phyloP scores from a whole-genome alignment of 768 basidiomycete species.

The Termitomyces sp. region DNA sequence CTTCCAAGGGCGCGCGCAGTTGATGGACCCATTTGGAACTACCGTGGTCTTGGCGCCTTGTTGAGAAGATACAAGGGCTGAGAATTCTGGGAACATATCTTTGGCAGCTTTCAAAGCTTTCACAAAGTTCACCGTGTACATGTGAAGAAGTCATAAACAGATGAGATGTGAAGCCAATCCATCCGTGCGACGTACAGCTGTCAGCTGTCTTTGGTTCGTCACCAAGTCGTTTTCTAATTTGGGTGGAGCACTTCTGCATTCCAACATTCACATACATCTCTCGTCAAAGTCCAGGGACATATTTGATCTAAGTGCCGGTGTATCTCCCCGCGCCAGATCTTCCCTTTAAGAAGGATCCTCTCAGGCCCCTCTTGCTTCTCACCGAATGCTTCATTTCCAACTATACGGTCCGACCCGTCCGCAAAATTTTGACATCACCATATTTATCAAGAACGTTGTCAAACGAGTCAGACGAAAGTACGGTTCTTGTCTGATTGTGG shows the following conservation, averaged over 20 bases:
- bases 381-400: background rate
- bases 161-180: background rate
- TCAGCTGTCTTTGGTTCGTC: background rate
- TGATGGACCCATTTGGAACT: background rate
- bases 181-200: background rate
- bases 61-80: background rate
- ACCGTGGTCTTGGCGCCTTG: background rate
- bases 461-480: background rate
- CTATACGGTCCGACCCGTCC: background rate
- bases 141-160: background rate
- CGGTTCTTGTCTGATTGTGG: background rate
- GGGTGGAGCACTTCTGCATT: background rate
- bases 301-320: background rate
- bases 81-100: background rate
- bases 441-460: background rate
- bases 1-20: background rate
- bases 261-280: background rate
- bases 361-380: background rate
- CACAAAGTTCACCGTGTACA: background rate
- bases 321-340: background rate
- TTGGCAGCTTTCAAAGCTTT: background rate
- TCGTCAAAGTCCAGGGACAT: background rate
- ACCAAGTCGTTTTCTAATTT: background rate
- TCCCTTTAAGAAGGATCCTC: background rate
- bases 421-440: background rate